phyloP scores from a whole-genome alignment of 345 rosid species.

The Eucalyptus erythrocorys region DNA sequence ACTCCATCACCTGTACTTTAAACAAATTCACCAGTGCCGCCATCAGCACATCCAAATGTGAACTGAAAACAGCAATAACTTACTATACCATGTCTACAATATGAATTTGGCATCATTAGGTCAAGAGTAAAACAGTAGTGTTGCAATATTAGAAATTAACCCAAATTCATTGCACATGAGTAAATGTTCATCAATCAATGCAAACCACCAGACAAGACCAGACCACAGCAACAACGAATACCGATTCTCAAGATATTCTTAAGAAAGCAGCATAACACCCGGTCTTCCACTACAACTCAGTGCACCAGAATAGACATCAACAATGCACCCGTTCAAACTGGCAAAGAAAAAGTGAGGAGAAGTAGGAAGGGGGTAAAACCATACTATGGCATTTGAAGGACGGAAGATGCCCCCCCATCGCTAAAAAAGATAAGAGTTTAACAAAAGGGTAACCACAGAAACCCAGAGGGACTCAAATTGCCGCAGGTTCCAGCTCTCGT shows the following conservation, averaged over 20 bases:
- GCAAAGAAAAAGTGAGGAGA: not conserved
- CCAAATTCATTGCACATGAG: no score
- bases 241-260: no score
- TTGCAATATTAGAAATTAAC: no score
- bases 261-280: not conserved
- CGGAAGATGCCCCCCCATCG: not conserved
- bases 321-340: not conserved
- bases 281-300: not conserved
- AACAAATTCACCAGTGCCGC: not conserved
- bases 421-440: not conserved
- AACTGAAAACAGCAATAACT: not conserved
- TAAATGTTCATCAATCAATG: no score
- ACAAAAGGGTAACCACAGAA: not conserved
- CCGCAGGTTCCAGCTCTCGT: not conserved
- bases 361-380: not conserved
- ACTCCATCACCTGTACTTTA: slow-evolving; percentile 73
- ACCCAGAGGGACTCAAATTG: not conserved
- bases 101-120: not conserved
- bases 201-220: no score
- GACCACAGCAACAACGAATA: no score
- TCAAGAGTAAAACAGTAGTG: not conserved
- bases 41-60: not conserved
- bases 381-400: not conserved
- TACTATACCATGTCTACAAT: not conserved
- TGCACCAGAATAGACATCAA: not conserved